Conservation (phyloP, 345 rosid genomes). For the Crucihimalaya himalaica region DNA sequence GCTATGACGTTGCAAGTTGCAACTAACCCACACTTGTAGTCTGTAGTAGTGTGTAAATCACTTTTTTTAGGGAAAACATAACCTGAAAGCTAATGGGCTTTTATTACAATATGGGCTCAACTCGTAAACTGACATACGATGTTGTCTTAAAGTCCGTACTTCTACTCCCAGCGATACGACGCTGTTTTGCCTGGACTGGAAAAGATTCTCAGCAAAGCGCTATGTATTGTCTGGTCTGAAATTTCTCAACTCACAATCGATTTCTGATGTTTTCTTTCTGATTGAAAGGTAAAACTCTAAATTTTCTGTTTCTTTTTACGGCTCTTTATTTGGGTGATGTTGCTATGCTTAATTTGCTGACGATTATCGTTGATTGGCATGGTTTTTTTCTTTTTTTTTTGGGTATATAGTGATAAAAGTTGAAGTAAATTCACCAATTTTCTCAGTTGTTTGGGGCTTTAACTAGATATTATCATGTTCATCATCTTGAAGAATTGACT, state of each 20-base stretch:
- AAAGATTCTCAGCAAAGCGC: not conserved
- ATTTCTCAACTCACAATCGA: not conserved
- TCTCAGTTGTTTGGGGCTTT: not conserved
- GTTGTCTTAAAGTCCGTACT: not conserved
- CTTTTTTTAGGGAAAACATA: not conserved
- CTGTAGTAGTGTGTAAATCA: not conserved
- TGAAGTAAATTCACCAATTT: not conserved
- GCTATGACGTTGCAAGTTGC: constrained; percentile 10
- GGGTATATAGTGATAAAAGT: not conserved
- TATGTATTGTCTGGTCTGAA: constrained; percentile 11
- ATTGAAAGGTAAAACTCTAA: constrained; percentile 2
- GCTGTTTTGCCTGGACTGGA: not conserved
- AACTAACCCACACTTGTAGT: not conserved
- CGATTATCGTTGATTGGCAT: not conserved
- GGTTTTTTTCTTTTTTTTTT: not conserved
- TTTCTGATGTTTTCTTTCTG: constrained; percentile 15
- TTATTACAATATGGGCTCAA: not conserved
- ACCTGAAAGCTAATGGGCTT: constrained; percentile 16
- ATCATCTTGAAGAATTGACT: not conserved
- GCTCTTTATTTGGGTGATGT: not conserved
- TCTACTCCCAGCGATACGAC: not conserved
- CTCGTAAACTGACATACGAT: not conserved
- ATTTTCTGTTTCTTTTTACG: not conserved
- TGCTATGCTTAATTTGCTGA: not conserved
- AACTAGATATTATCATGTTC: not conserved